A percentile compares a stretch with the other conserved stretches of the same genome.
These are phyloP conservation scores for Comarum palustre DNA, from an alignment of 306 rosid genomes.

Conservation along the genomic window DNA sequence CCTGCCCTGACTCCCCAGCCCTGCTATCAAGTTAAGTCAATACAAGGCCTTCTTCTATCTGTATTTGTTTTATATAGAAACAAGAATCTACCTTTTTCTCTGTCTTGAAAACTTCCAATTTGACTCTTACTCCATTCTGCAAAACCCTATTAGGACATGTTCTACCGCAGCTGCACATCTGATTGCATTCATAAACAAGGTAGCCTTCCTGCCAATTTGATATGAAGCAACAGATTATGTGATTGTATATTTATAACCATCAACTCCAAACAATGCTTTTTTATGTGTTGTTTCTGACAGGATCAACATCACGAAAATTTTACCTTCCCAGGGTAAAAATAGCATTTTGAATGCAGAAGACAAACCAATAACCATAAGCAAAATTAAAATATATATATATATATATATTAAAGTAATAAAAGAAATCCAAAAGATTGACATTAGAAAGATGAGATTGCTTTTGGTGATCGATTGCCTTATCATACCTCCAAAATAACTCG, in stretches of 20 bases:
- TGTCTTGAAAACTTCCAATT: constrained; percentile 80
- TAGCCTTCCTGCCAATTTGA: constrained; percentile 79
- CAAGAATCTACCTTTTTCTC: constrained; percentile 62
- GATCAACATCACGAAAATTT: background rate
- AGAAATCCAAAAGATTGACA: background rate
- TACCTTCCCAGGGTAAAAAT: background rate
- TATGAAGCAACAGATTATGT: constrained; percentile 20
- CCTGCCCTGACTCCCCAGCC: constrained; percentile 96
- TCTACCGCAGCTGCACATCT: constrained; percentile 73
- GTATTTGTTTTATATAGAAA: background rate
- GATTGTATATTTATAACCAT: background rate
- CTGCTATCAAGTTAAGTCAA: constrained; percentile 43
- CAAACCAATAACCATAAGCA: background rate
- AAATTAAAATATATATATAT: background rate
- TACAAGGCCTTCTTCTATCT: constrained; percentile 4
- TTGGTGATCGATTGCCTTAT: constrained; percentile 22
- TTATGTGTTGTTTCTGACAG: background rate
- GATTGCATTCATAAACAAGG: constrained; percentile 92
- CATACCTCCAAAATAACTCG: constrained; percentile 86
- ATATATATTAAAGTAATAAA: background rate
- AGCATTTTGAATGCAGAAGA: background rate
- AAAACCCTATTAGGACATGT: constrained; percentile 81
- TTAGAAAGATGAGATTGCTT: constrained; percentile 22
- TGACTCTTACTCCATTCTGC: constrained; percentile 91
- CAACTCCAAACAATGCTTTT: background rate